Base-by-base conservation (phyloP, 2,329 filamentous ascomycete species). In the Byssochlamys sp. region DNA sequence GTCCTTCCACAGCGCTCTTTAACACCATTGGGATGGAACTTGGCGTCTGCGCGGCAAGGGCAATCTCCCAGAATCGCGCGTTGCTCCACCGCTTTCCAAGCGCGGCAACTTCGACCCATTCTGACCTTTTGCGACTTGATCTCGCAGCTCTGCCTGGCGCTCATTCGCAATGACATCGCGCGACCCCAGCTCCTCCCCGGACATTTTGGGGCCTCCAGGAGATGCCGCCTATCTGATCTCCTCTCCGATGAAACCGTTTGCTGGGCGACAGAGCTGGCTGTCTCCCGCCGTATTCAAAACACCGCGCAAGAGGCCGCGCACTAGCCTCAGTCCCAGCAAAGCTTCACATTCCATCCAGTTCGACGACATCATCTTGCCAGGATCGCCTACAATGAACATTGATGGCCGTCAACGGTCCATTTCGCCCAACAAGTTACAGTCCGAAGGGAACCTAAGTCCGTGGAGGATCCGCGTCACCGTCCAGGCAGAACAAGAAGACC, bases 401-500 rank as follows among this genome's bases (percentile, higher is more conserved):
- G 64, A 63, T 60, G 63, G 66, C 59, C 61, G 63, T 52, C 63
- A 68, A 52, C 57, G 65, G 48, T 69, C 71, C 4, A 55, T 70
- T 33, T 76, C 74, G 12, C 74, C 73, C 11, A 68, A 71, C n/a
- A 76, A 75, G 52, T 57, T 65, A 1, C 67, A 67, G 50, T 63
- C 67, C 10, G 73, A 74, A 7, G 71, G 69, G 6, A 75, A 75
- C 65, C 64, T 74, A 12, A 78, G 75, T 61, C 76, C 76, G 28
- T 78, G 76, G 76, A 73, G 75, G 57, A 78, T 78, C 58, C 70
- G 74, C 51, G 75, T 78, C 26, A 78, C 76, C 0, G 71, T 78
- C 35, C 75, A 78, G 64, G 76, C 76, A 24, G 76, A 75, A 50
- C 74, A 78, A 55, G 75, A 77, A 39, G 73, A 72, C 31, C 70